These are phyloP conservation scores for Excoecaria agallocha DNA, from an alignment of 345 rosid genomes.

Conservation along the genomic window DNA sequence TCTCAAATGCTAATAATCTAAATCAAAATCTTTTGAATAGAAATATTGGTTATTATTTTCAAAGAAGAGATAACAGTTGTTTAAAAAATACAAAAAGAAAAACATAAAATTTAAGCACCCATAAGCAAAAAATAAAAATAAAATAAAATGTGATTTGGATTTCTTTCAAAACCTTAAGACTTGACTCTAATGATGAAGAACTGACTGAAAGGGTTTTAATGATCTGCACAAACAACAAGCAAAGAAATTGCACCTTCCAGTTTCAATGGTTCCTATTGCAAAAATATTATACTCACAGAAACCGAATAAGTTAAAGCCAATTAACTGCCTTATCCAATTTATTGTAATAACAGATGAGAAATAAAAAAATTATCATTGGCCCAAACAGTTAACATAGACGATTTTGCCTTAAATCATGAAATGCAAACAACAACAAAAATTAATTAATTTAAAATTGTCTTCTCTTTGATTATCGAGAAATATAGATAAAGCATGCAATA, in stretches of 20 bases:
- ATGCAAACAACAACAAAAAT: too few species aligned
- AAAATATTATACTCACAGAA: conserved; percentile 14
- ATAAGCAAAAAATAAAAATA: not conserved
- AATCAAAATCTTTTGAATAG: not conserved
- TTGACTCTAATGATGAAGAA: conserved; percentile 69
- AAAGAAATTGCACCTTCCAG: conserved; percentile 14
- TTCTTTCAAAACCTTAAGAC: conserved; percentile 75
- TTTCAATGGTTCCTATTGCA: conserved; percentile 4
- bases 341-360: too few species aligned
- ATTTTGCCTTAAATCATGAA: too few species aligned
- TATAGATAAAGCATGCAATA: too few species aligned
- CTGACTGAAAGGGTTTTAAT: conserved; percentile 77
- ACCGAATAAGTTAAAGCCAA: conserved; percentile 23
- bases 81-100: not conserved
- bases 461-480: too few species aligned
- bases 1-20: not conserved
- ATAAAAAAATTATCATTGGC: too few species aligned
- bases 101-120: not conserved
- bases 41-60: not conserved
- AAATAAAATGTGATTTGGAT: conserved; percentile 28
- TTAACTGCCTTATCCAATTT: too few species aligned
- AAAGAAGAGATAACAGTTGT: not conserved
- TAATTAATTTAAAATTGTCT: too few species aligned
- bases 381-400: too few species aligned
- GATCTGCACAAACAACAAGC: conserved; percentile 39